These are phyloP conservation scores for Cytospora leucostoma DNA, from an alignment of 2,329 filamentous ascomycete genomes.

Conservation along the genomic window DNA sequence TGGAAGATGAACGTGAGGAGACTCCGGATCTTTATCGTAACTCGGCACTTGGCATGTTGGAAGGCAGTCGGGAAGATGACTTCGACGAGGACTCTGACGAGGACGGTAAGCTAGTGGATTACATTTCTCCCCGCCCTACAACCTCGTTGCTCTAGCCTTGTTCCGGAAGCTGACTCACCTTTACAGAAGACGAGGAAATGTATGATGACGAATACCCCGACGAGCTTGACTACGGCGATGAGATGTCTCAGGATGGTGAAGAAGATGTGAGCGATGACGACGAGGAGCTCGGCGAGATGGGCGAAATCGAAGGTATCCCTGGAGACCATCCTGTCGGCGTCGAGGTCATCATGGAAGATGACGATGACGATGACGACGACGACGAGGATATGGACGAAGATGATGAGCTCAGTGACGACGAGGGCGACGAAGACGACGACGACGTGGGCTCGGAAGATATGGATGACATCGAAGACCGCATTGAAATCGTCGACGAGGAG, in stretches of 20 bases:
- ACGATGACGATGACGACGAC: conserved; percentile 65
- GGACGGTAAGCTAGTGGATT: conserved; percentile 49
- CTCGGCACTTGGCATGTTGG: conserved; percentile 92
- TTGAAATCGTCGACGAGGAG: conserved; percentile 65
- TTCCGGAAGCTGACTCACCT: conserved; percentile 33
- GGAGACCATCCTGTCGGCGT: conserved; percentile 61
- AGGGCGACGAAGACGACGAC: conserved; percentile 60
- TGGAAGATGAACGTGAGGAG: conserved; percentile 85
- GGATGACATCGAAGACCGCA: conserved; percentile 50
- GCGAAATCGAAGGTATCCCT: conserved; percentile 75
- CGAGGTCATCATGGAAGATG: conserved; percentile 77
- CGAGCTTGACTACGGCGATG: conserved; percentile 88
- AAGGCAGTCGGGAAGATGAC: conserved; percentile 78
- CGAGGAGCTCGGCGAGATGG: conserved; percentile 80
- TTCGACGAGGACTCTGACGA: conserved; percentile 69
- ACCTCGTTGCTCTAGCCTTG: background rate
- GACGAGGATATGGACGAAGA: conserved; percentile 61
- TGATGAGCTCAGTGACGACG: conserved; percentile 58
- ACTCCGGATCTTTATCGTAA: conserved; percentile 97
- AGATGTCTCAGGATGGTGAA: conserved; percentile 75
- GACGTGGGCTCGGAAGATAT: conserved; percentile 55
- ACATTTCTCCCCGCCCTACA: background rate
- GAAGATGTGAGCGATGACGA: conserved; percentile 86
- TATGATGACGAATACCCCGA: conserved; percentile 90
- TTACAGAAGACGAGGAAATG: conserved; percentile 82